Base-by-base conservation (phyloP, 306 rosid species). In the Cicer arietinum region DNA sequence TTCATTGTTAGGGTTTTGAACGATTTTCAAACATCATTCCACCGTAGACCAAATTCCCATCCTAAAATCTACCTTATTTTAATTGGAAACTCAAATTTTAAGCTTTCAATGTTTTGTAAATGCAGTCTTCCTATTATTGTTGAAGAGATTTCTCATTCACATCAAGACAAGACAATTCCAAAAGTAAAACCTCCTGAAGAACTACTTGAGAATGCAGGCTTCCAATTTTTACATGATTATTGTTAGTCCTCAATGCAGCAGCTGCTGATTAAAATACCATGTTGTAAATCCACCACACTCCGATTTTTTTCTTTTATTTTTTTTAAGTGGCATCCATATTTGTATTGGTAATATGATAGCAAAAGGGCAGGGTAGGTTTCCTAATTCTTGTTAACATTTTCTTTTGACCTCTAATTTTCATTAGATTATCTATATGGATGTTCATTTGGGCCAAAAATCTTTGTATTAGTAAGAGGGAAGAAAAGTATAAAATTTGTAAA, bases 191-290 rank as follows among this genome's bases (percentile, higher is more conserved):
- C 85, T 74, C 99, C 99, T 8, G 82, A 68, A 13, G 89, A 88
- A 81, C 91, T 94, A 64, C 83, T 89, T 43, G 82, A 85, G 81
- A 74, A 84, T 83, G 65, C 95, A 44, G 75, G 79, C 81, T 94
- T 94, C 90, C 90, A 90, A 80, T 94, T 94, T 86, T 89, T 92
- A 75, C 90, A 78, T 82, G 97, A 94, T 35, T 90, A 77, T 77
- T 50, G 4, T 18, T 83, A 71, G 62, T 68, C 40, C 67, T 63
- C 66, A 17, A 45, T 82, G 74, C 79, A 45, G 67, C 37, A 30
- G 4, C 37, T 30, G 37, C 61, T 60, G 42, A 44, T 75, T 72
- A 59, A 59, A 76, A 73, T 57, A 67, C 82, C 85, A 69, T 54
- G 18, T 25, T 91, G 90, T 87, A 87, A 82, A 89, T 89, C 83